phyloP scores from a whole-genome alignment of 441 rosid species.

The Corymbia calophylla region DNA sequence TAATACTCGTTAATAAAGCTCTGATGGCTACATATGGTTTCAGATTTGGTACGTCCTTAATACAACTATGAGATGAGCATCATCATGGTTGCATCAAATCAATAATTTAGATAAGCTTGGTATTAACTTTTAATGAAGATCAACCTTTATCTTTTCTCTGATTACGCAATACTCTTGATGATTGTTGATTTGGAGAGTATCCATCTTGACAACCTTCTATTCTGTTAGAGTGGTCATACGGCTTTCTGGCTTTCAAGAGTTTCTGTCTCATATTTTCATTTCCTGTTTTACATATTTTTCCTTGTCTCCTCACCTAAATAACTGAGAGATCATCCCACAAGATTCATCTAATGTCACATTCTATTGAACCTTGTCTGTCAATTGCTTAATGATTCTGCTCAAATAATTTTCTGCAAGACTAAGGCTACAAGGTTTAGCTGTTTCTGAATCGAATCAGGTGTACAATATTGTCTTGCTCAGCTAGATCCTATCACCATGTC shows the following conservation, averaged over 20 bases:
- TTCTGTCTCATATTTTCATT: neutral
- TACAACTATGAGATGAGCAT: neutral
- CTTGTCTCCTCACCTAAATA: neutral
- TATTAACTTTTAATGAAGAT: neutral
- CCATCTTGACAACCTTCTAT: neutral
- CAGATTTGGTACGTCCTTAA: conserved; percentile 57
- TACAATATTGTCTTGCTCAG: neutral
- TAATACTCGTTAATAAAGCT: conserved; percentile 90
- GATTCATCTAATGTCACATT: neutral
- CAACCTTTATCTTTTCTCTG: neutral
- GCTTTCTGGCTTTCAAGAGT: neutral
- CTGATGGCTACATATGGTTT: conserved; percentile 91
- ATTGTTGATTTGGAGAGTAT: neutral
- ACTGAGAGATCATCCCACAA: neutral
- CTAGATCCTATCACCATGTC: neutral
- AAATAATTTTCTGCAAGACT: neutral
- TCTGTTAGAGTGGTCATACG: neutral
- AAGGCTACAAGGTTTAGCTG: neutral
- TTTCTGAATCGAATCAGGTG: neutral
- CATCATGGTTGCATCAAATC: neutral
- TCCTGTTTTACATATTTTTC: neutral
- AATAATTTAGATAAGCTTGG: neutral
- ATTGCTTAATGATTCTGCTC: neutral
- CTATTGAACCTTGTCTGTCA: neutral
- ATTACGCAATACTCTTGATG: neutral